Percentiles rank a stretch among this genome's conserved stretches.
phyloP scores from a whole-genome alignment of 2,329 filamentous ascomycete genomes.

The Neoscytalidium dimidiatum region DNA sequence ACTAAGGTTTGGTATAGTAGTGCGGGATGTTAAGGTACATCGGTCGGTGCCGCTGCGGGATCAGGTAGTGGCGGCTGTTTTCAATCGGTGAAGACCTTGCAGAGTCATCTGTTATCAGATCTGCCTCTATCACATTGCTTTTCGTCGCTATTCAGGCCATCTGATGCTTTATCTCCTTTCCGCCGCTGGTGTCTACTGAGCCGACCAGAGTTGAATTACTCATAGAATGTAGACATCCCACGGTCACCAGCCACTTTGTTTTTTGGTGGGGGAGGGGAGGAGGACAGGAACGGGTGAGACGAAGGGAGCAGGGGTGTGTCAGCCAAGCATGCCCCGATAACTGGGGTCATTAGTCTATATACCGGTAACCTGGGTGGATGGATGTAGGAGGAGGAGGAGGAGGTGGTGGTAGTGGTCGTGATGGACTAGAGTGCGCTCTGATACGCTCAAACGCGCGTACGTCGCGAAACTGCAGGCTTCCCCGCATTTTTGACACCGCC shows the following conservation, averaged over 20 bases:
- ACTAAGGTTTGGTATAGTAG: not conserved
- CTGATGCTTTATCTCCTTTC: not conserved
- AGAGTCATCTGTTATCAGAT: not conserved
- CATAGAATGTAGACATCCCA: not conserved
- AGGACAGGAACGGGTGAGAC: not conserved
- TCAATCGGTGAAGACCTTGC: not conserved
- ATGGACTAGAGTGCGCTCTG: not conserved
- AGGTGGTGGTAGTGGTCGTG: not conserved
- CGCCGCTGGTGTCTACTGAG: not conserved
- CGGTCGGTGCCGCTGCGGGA: not conserved
- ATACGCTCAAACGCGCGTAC: not conserved
- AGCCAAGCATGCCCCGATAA: not conserved
- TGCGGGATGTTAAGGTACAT: not conserved
- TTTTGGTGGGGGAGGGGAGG: no score
- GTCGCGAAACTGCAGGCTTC: slow-evolving; percentile 15
- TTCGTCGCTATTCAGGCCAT: not conserved
- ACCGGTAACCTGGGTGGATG: slow-evolving; percentile 7
- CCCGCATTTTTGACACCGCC: slow-evolving; percentile 9
- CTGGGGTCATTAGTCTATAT: not conserved
- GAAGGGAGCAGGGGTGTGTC: not conserved
- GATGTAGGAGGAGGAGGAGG: not conserved
- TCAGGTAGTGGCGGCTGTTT: not conserved
- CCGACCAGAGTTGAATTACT: slow-evolving; percentile 2
- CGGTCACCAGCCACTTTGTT: not conserved
- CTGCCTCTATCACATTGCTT: not conserved